phyloP scores from a whole-genome alignment of 2,329 filamentous ascomycete species.

The Thermoascus crustaceus region DNA sequence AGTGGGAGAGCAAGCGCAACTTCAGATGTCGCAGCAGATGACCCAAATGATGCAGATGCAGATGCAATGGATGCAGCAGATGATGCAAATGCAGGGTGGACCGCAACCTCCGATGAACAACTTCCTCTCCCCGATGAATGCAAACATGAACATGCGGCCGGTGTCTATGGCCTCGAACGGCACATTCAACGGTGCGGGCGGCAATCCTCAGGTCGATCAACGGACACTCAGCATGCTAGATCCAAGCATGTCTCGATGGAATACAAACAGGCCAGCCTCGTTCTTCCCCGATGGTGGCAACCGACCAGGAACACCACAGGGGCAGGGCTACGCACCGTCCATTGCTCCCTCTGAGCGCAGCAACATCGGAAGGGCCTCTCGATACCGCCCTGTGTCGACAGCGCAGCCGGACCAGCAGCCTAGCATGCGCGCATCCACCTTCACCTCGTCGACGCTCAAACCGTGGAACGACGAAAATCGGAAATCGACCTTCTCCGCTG shows the following conservation, averaged over 20 bases:
- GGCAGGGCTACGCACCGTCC: slow-evolving; percentile 64
- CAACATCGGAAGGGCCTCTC: slow-evolving; percentile 79
- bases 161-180: slow-evolving; percentile 40
- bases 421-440: slow-evolving; percentile 22
- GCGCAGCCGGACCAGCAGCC: slow-evolving; percentile 33
- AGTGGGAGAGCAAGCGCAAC: slow-evolving; percentile 62
- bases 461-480: slow-evolving; percentile 31
- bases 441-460: slow-evolving; percentile 25
- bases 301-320: slow-evolving; percentile 18
- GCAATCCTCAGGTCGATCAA: slow-evolving; percentile 32
- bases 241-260: slow-evolving; percentile 43
- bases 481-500: slow-evolving; percentile 16
- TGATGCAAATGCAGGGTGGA: slow-evolving; percentile 46
- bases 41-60: slow-evolving; percentile 86
- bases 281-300: slow-evolving; percentile 20
- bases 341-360: slow-evolving; percentile 94
- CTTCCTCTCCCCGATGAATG: slow-evolving; percentile 18
- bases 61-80: slow-evolving; percentile 80
- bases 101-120: slow-evolving; percentile 24
- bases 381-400: slow-evolving; percentile 83
- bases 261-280: slow-evolving; percentile 26
- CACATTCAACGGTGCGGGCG: slow-evolving; percentile 14
- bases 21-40: slow-evolving; percentile 78
- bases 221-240: slow-evolving; percentile 82
- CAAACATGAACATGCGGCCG: slow-evolving; percentile 30